Percentiles rank a stretch among this genome's conserved stretches.
Evolutionary conservation across 352 stramenopile genomes (phyloP).

Genomic region (Phytophthora pini): DNA sequence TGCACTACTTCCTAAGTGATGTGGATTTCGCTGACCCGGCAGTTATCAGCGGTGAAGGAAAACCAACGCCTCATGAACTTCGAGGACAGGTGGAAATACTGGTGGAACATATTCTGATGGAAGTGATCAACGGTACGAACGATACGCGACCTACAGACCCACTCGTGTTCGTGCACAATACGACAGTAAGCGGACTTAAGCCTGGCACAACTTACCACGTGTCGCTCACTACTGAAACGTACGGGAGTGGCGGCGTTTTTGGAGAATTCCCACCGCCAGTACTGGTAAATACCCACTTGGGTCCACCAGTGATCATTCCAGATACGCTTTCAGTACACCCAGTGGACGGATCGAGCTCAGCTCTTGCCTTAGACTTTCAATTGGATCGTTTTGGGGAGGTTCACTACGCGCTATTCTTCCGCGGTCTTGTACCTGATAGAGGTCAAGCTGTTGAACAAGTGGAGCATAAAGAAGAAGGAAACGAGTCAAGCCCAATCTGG

Average conservation of each 20-base stretch:
- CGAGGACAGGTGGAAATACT: slow-evolving; percentile 55
- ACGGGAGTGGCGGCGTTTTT: slow-evolving; percentile 67
- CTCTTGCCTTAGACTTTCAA: slow-evolving; percentile 59
- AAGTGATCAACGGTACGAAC: slow-evolving; percentile 80
- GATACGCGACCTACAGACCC: slow-evolving; percentile 68
- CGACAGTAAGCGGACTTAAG: slow-evolving; percentile 51
- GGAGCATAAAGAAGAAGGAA: slow-evolving; percentile 7
- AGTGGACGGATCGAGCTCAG: slow-evolving; percentile 47
- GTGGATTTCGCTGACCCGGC: slow-evolving; percentile 79
- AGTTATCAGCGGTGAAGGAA: slow-evolving; percentile 42
- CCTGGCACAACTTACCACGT: slow-evolving; percentile 71
- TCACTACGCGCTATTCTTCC: slow-evolving; percentile 81
- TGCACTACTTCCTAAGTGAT: slow-evolving; percentile 82
- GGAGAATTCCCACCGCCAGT: slow-evolving; percentile 76
- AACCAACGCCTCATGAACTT: slow-evolving; percentile 44
- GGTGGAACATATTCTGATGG: slow-evolving; percentile 54
- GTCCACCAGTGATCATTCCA: slow-evolving; percentile 48
- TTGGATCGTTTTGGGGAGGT: slow-evolving; percentile 72
- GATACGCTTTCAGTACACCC: slow-evolving; percentile 44
- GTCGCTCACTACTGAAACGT: slow-evolving; percentile 80
- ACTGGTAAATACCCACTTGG: slow-evolving; percentile 66
- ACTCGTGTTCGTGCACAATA: slow-evolving; percentile 62
- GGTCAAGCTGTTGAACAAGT: slow-evolving; percentile 17
- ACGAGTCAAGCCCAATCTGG: slow-evolving; percentile 41
- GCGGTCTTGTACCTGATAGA: slow-evolving; percentile 50